A percentile compares a stretch with the other conserved stretches of the same genome.
Conservation (phyloP, 129 eudicot species). For the Lonicera japonica region DNA sequence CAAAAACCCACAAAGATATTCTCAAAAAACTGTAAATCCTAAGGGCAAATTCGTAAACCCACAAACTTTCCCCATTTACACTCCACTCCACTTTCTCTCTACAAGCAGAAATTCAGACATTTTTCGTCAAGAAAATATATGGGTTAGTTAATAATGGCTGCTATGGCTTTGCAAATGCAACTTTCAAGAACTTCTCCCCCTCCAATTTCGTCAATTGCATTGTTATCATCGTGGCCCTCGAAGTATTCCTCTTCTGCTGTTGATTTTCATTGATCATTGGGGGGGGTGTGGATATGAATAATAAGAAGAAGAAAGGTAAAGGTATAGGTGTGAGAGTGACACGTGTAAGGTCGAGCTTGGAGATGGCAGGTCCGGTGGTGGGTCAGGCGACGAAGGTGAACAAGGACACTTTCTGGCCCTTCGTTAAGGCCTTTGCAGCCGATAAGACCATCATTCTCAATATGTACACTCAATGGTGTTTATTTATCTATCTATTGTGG, state of each 20-base stretch:
- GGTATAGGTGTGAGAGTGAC: conserved; percentile 20
- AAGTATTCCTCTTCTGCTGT: background rate
- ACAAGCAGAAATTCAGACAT: background rate
- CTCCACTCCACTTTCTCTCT: background rate
- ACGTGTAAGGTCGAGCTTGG: conserved; percentile 52
- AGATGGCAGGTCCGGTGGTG: conserved; percentile 37
- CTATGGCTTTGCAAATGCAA: conserved; percentile 64
- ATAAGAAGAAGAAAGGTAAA: conserved; percentile 9
- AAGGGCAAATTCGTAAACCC: conserved; percentile 21
- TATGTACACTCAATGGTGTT: conserved; percentile 93
- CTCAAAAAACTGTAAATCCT: conserved; percentile 3
- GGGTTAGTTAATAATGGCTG: no score
- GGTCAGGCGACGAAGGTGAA: conserved; percentile 77
- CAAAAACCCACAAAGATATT: conserved; percentile 19
- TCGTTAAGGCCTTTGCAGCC: conserved; percentile 78
- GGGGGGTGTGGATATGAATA: conserved; percentile 1
- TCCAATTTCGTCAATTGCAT: conserved; percentile 9
- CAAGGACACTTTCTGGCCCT: conserved; percentile 89
- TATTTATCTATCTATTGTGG: no score
- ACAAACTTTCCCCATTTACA: conserved; percentile 7
- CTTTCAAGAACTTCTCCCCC: no score
- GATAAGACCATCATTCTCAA: conserved; percentile 73
- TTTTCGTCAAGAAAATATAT: background rate
- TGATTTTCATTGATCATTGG: conserved; percentile 14
- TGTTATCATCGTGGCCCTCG: conserved; percentile 10